Evolutionary conservation across 2,329 filamentous ascomycete genomes (phyloP), one percentile per base, ranked within the genome.

Genomic region (Pseudodiploospora longispora): DNA sequence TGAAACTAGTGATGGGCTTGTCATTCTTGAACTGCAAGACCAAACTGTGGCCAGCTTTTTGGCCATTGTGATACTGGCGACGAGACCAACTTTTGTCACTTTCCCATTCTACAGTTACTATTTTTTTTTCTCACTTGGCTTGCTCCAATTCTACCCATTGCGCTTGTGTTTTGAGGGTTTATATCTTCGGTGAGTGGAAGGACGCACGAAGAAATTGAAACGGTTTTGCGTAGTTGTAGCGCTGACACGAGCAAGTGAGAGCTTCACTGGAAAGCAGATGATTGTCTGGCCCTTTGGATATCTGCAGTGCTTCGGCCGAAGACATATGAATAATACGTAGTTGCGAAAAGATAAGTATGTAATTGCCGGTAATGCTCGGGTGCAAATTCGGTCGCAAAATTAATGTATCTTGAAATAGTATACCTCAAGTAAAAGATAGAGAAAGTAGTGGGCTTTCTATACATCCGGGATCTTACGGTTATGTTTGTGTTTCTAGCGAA

Each of bases 21-120:
- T 74, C 6, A 85, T 89, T 47, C 80, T 88, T 49, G 84, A 88
- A 63, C 71, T 88, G n/a, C 83, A 87, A 60, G 80, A 83, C 52
- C 76, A 84, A 2, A 75, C 78, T 31, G 60, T 83, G 35, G 48
- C 82, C 74, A 4, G 68, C 76, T 36, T 62, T 74, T 68, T 82
- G 46, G 75, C 76, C 6, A 50, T 77, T 35, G 69, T 72, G 38
- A 69, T 75, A 48, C 50, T 81, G 10, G 50, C 74, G 27, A 56
- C 71, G 29, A 74, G 76, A 1, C 78, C 19, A 19, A 19, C 19
- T 19, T 19, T 19, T 19, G 19, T 19, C 19, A 19, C 19, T 19
- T 19, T 19, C 19, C 19, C 19, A 19, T 19, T 19, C 19, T 19
- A 19, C 19, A 19, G 19, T 19, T 19, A 19, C 19, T 19, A 19